Conservation (phyloP, 176 grass and related monocot species). For the Oryza rufipogon region DNA sequence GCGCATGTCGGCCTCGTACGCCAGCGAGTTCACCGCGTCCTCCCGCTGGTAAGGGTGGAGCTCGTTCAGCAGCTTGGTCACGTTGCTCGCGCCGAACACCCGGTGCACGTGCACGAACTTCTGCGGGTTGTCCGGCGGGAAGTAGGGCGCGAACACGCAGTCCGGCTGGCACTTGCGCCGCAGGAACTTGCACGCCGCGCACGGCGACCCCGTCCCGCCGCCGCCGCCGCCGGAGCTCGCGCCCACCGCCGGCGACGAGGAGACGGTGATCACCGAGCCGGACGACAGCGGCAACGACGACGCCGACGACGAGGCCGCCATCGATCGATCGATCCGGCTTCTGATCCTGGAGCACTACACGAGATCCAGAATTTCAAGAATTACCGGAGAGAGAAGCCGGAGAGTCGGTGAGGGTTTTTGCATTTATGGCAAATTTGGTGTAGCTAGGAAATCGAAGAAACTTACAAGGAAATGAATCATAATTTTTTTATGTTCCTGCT, state of each 20-base stretch:
- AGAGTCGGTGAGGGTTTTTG: conserved; percentile 23
- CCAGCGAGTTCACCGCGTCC: conserved; percentile 95
- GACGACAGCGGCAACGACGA: conserved; percentile 51
- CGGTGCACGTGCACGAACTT: conserved; percentile 97
- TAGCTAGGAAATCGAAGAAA: background rate
- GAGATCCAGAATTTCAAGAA: conserved; percentile 20
- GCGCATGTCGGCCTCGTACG: conserved; percentile 97
- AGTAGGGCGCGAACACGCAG: conserved; percentile 97
- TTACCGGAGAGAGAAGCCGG: background rate
- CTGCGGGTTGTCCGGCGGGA: conserved; percentile 93
- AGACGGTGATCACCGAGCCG: conserved; percentile 47
- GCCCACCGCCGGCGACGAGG: conserved; percentile 39
- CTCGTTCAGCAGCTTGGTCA: conserved; percentile 93
- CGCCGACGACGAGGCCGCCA: conserved; percentile 71
- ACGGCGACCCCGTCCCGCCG: conserved; percentile 72
- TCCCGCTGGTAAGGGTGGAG: conserved; percentile 83
- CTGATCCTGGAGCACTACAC: background rate
- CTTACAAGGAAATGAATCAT: conserved; percentile 21
- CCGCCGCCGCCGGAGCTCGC: conserved; percentile 27
- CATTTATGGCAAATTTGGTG: conserved; percentile 16
- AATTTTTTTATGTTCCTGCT: background rate
- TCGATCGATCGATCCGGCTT: conserved; percentile 32
- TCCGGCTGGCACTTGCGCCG: conserved; percentile 98
- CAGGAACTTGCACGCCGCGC: conserved; percentile 96
- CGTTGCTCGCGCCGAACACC: conserved; percentile 98